Conservation (phyloP, 1,284 basidiomycete species). For the Ustilago curta region DNA sequence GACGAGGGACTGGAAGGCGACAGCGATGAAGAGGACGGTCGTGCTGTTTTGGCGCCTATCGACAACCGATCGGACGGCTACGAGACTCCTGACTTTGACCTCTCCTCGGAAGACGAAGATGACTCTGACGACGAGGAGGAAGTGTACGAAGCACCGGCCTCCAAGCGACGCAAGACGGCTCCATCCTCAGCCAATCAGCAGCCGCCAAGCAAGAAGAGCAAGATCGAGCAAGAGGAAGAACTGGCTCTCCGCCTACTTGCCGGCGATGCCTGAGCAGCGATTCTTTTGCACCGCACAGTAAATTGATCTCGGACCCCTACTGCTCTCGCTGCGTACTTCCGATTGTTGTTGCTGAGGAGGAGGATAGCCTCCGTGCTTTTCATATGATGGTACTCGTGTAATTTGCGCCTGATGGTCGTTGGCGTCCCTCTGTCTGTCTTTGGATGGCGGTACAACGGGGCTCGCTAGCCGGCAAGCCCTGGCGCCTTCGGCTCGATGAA, state of each 20-base stretch:
- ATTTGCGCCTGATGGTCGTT: conserved; percentile 61
- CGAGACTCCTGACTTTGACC: conserved; percentile 64
- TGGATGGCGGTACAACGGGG: conserved; percentile 49
- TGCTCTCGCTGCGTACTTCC: conserved; percentile 3
- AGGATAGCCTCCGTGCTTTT: background rate
- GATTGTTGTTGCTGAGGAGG: background rate
- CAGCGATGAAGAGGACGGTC: conserved; percentile 58
- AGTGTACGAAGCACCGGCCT: conserved; percentile 16
- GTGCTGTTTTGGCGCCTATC: conserved; percentile 42
- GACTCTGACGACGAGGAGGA: conserved; percentile 30
- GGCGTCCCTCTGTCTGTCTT: conserved; percentile 36
- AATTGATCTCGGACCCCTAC: conserved; percentile 1
- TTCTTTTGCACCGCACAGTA: conserved; percentile 10
- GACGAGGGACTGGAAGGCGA: conserved; percentile 14
- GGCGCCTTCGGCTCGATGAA: conserved; percentile 55
- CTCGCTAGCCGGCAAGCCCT: conserved; percentile 63
- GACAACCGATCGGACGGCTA: conserved; percentile 60
- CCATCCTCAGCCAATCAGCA: conserved; percentile 9
- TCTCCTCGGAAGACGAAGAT: conserved; percentile 35
- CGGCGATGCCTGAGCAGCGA: conserved; percentile 23
- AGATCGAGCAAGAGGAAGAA: conserved; percentile 51
- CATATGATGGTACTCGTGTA: conserved; percentile 64
- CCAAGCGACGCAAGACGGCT: conserved; percentile 34
- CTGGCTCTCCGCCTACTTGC: conserved; percentile 55
- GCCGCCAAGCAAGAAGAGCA: conserved; percentile 34